Evolutionary conservation across 371 early-diverging fungal species (phyloP).

Genomic region (Chytridium lagenaria): DNA sequence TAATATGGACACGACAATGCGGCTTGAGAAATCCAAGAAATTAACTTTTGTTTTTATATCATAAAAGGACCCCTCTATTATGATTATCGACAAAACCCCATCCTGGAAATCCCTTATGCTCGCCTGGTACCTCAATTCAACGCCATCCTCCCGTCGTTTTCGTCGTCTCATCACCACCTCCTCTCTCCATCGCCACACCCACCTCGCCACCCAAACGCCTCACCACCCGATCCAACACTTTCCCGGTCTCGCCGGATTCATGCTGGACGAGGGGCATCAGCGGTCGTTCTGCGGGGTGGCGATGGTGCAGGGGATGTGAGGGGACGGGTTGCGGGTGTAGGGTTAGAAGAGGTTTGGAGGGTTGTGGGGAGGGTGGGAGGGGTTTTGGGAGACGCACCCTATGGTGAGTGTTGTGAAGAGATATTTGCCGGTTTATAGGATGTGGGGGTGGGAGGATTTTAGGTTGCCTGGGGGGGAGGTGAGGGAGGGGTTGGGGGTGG

Average conservation of each 20-base stretch:
- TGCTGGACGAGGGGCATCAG: background rate
- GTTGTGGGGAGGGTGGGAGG: background rate
- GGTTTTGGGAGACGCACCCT: background rate
- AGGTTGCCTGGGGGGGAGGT: background rate
- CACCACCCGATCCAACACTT: background rate
- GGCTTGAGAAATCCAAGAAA: background rate
- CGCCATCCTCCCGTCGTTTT: background rate
- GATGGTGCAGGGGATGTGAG: background rate
- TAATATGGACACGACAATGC: too few species aligned
- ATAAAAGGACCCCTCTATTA: background rate
- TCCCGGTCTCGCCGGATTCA: slow-evolving; percentile 4
- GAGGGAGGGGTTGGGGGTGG: too few species aligned
- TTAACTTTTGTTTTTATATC: background rate
- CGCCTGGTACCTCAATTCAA: background rate
- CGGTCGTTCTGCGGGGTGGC: slow-evolving; percentile 1
- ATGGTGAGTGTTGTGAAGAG: background rate
- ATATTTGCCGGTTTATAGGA: background rate
- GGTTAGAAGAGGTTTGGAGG: background rate
- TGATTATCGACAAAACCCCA: background rate
- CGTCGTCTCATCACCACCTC: background rate
- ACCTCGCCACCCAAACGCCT: background rate
- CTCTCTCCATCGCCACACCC: background rate
- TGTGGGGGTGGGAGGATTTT: slow-evolving; percentile 9
- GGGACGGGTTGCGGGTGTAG: slow-evolving; percentile 1
- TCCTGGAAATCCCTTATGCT: slow-evolving; percentile 15